Conservation (phyloP, 176 grass and related monocot genomes). For the Hordeum vulgare region DNA sequence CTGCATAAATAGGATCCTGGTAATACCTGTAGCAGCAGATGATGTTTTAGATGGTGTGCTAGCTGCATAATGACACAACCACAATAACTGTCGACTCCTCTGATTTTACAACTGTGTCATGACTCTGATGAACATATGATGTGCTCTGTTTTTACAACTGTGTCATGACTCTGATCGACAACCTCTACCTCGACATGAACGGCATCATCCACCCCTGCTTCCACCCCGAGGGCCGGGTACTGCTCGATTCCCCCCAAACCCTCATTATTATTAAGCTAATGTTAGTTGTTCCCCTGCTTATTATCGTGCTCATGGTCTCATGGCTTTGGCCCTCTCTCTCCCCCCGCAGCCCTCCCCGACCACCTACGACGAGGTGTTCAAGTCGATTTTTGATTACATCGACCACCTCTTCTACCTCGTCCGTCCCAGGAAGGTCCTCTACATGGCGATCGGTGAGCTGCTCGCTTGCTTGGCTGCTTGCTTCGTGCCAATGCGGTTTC, state of each 20-base stretch:
- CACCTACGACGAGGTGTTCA: slow-evolving; percentile 94
- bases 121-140: too few species aligned
- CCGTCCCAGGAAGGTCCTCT: slow-evolving; percentile 89
- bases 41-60: too few species aligned
- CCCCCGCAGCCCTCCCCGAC: slow-evolving; percentile 73
- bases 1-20: too few species aligned
- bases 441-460: slow-evolving; percentile 86
- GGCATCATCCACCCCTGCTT: slow-evolving; percentile 95
- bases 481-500: background rate
- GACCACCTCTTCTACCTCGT: slow-evolving; percentile 87
- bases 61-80: too few species aligned
- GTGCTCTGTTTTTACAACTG: too few species aligned
- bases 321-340: background rate
- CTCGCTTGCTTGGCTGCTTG: background rate
- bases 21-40: too few species aligned
- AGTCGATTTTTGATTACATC: slow-evolving; percentile 89
- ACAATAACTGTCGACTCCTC: too few species aligned
- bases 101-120: too few species aligned
- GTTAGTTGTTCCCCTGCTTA: background rate
- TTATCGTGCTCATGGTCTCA: slow-evolving; percentile 17
- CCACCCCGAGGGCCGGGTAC: slow-evolving; percentile 87
- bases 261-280: background rate
- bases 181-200: slow-evolving; percentile 99
- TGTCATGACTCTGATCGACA: too few species aligned
- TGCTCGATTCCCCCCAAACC: background rate